Base-by-base conservation (phyloP, 805 yeast genomes). In the Grigorovia yakushimaensis region DNA sequence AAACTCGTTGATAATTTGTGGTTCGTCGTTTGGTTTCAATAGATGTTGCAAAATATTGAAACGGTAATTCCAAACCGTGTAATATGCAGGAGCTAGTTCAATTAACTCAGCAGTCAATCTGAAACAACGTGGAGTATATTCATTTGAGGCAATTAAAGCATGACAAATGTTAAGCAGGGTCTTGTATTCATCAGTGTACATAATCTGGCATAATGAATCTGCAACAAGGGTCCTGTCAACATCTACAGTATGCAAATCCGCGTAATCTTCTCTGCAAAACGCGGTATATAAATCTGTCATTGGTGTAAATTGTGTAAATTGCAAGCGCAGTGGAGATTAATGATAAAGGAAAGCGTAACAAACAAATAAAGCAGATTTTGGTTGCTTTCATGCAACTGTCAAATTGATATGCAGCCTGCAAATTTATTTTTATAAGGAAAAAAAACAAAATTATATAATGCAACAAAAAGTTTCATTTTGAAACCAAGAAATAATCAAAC, bases 1-100 rank as follows among this genome's bases (percentile, higher is more conserved):
- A 37, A 88, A 69, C 58, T 91, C 95, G 15, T 70, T 66, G 13
- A 67, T 56, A 21, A 71, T 15, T 17, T 42, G 47, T 8, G 41
- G 45, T 0, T 46, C 52, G 18, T 45, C 51, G 23, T 66, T 4
- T 27, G 33, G 10, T 70, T 22, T 63, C 60, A 5, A 63, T 20
- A 81, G 51, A 27, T 65, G 54, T 21, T 59, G 55, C 21, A 83
- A 57, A 21, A 80, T 81, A 39, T 76, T 69, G 49, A 65, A 79
- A 23, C 91, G 65, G 63, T 79, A 85, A 43, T 74, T 75, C 98
- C 98, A 93, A 1, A 82, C 82, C 0, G 96, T 83, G 61, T 93
- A 93, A 63, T 91, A 96, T 0, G 97, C 95, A 0, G 97, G 88
- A 37, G 86, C 82, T 47, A 75, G 57, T 13, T 68, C 74, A 44